These are phyloP conservation scores for Solanum pimpinellifolium DNA, from an alignment of 257 asterid species.

Conservation along the genomic window DNA sequence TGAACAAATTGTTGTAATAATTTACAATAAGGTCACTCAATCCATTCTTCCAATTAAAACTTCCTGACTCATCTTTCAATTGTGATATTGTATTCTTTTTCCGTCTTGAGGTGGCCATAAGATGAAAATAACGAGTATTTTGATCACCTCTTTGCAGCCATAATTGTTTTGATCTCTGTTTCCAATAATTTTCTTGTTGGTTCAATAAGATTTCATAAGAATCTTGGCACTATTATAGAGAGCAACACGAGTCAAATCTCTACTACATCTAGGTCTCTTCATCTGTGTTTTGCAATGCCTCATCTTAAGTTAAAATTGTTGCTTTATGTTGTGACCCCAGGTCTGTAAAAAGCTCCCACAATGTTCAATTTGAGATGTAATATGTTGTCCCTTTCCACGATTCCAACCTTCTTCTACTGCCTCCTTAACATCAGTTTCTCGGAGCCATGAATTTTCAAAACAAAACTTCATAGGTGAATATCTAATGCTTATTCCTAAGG, in stretches of 20 bases:
- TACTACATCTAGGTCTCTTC: background rate
- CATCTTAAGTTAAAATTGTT: background rate
- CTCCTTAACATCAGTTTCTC: background rate
- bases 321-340: background rate
- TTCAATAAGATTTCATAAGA: background rate
- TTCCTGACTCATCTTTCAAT: too few relatives aligned
- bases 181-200: background rate
- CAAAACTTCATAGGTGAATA: background rate
- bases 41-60: background rate
- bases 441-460: background rate
- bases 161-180: background rate
- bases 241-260: background rate
- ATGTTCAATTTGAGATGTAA: background rate
- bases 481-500: background rate
- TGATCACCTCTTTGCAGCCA: background rate
- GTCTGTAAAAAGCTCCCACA: background rate
- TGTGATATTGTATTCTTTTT: background rate
- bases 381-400: background rate
- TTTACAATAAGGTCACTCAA: background rate
- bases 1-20: background rate
- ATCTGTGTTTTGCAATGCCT: background rate
- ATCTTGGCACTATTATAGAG: background rate
- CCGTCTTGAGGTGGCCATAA: background rate
- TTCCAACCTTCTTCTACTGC: background rate
- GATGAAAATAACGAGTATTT: background rate